Percentiles rank a stretch among this genome's conserved stretches.
Conservation (phyloP, 1,284 basidiomycete species). For the Gomphus bonarii region DNA sequence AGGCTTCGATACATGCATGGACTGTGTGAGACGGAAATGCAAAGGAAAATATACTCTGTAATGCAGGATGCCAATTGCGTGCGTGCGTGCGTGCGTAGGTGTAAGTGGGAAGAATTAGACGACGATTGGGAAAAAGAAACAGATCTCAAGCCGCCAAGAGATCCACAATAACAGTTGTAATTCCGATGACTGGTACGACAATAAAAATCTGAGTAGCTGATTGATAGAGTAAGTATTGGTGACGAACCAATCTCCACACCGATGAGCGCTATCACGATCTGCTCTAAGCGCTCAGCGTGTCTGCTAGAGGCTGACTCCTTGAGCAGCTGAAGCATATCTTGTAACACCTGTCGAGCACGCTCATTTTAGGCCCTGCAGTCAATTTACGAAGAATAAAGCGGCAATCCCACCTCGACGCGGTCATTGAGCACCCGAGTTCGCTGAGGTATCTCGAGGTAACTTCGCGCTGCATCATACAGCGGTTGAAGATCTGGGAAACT, state of each 20-base stretch:
- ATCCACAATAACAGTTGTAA: constrained; percentile 65
- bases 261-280: constrained; percentile 90
- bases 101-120: not conserved
- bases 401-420: constrained; percentile 66
- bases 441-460: constrained; percentile 92
- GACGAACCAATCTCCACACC: constrained; percentile 70
- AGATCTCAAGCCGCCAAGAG: constrained; percentile 26
- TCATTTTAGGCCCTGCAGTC: not conserved
- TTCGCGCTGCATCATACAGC: constrained; percentile 85
- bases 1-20: not conserved
- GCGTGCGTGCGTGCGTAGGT: too few species aligned
- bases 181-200: constrained; percentile 44
- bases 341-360: constrained; percentile 54
- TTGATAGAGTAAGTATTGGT: not conserved
- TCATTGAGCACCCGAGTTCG: constrained; percentile 90
- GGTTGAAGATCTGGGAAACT: constrained; percentile 91
- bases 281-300: constrained; percentile 90
- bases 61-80: not conserved
- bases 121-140: not conserved
- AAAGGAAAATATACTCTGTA: not conserved
- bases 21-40: not conserved
- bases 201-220: constrained; percentile 6
- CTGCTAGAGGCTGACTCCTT: constrained; percentile 91
- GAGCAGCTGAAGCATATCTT: constrained; percentile 93
- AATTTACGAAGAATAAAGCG: constrained; percentile 1